Percentiles rank a stretch among this genome's conserved stretches.
These are phyloP conservation scores for Umbelopsis vinacea DNA, from an alignment of 192 early-diverging fungal genomes.

Conservation along the genomic window DNA sequence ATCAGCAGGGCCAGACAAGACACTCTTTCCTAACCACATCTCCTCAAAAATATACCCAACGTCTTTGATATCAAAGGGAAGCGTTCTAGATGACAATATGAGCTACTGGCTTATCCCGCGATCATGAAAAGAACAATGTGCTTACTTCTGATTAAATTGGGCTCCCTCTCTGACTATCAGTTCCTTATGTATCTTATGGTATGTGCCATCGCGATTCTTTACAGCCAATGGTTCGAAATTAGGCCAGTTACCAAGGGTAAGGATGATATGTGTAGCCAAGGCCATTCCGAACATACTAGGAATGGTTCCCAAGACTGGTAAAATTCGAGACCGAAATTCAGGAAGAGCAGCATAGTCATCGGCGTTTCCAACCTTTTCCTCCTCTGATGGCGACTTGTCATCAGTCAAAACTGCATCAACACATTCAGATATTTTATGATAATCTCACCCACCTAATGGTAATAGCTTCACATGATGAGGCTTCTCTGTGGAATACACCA, in stretches of 20 bases:
- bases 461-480: constrained; percentile 88
- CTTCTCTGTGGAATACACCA: constrained; percentile 96
- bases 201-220: constrained; percentile 77
- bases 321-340: constrained; percentile 87
- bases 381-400: constrained; percentile 48
- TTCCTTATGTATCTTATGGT: constrained; percentile 75
- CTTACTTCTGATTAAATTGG: constrained; percentile 43
- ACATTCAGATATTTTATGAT: neutral
- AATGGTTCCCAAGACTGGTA: constrained; percentile 82
- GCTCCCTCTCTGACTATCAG: constrained; percentile 60
- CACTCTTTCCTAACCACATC: constrained; percentile 83
- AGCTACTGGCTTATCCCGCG: neutral
- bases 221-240: constrained; percentile 72
- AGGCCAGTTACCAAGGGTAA: constrained; percentile 54
- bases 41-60: constrained; percentile 90
- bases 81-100: constrained; percentile 28
- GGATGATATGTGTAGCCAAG: constrained; percentile 87
- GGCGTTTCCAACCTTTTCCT: constrained; percentile 78
- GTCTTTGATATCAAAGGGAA: constrained; percentile 70
- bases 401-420: neutral
- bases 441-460: constrained; percentile 59
- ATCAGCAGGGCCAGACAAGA: constrained; percentile 73
- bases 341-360: constrained; percentile 93
- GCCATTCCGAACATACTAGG: constrained; percentile 95
- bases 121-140: constrained; percentile 17